Conservation (phyloP, 2,329 filamentous ascomycete species). For the Diaporthe citrichinensis region DNA sequence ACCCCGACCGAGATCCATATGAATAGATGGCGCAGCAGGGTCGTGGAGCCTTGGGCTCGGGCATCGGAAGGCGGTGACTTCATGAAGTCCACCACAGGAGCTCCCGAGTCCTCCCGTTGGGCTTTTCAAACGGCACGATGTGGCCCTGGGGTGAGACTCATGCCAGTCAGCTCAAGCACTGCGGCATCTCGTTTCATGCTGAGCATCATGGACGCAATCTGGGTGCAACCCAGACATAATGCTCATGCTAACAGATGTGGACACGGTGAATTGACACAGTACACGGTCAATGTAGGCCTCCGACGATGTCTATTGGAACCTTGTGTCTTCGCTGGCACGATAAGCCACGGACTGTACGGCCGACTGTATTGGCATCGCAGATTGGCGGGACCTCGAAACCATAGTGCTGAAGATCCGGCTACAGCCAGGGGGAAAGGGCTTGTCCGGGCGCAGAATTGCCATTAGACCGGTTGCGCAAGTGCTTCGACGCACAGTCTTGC, state of each 20-base stretch:
- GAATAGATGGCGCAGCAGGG: constrained; percentile 35
- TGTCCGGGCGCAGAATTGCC: constrained; percentile 1
- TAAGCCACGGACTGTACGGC: background rate
- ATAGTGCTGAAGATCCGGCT: background rate
- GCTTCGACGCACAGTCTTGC: constrained; percentile 24
- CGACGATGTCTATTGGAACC: background rate
- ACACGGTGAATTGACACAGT: background rate
- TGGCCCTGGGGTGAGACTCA: constrained; percentile 13
- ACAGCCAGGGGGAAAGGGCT: background rate
- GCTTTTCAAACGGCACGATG: background rate
- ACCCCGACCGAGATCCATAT: constrained; percentile 5
- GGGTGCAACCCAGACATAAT: constrained; percentile 2
- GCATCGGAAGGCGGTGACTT: constrained; percentile 31
- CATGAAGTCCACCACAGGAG: constrained; percentile 8
- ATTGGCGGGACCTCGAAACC: background rate
- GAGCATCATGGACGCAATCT: constrained; percentile 3
- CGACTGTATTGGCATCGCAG: background rate
- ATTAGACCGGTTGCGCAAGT: background rate
- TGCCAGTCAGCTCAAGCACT: constrained; percentile 27
- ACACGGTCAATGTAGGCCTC: background rate
- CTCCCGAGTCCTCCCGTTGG: constrained; percentile 6
- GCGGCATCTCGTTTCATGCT: constrained; percentile 13
- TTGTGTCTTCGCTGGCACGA: background rate
- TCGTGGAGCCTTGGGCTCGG: constrained; percentile 19
- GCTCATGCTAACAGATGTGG: constrained; percentile 10